Conservation (phyloP, 345 rosid genomes). For the Boechera divaricarpa region DNA sequence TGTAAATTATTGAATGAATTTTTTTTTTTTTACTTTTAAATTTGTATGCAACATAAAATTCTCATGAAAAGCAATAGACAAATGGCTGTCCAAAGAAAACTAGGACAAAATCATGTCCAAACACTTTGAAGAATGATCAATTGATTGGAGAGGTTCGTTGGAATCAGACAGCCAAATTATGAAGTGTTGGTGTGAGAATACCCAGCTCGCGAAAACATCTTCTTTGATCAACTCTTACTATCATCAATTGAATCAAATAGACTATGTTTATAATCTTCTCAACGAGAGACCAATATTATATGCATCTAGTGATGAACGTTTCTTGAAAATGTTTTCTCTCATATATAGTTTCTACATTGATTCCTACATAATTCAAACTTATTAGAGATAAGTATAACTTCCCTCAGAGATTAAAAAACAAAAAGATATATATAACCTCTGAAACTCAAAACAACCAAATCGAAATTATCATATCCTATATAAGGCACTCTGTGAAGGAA, state of each 20-base stretch:
- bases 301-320: neutral
- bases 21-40: no score
- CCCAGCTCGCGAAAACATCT: neutral
- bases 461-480: conserved; percentile 16
- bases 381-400: neutral
- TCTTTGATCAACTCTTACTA: neutral
- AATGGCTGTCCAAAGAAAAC: neutral
- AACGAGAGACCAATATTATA: neutral
- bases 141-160: no score
- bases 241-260: neutral
- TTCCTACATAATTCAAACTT: conserved; percentile 15
- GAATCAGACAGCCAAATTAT: no score
- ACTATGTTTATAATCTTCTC: neutral
- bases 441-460: conserved; percentile 32
- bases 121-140: neutral
- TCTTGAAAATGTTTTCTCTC: conserved; percentile 7
- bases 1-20: no score
- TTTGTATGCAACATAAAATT: no score
- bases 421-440: neutral
- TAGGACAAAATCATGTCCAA: neutral
- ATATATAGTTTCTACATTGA: neutral
- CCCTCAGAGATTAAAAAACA: conserved; percentile 1
- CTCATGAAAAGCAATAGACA: no score
- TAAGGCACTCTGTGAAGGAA: neutral
- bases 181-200: neutral